Evolutionary conservation across 257 asterid species (phyloP).

Genomic region (Fraxinus anomala): DNA sequence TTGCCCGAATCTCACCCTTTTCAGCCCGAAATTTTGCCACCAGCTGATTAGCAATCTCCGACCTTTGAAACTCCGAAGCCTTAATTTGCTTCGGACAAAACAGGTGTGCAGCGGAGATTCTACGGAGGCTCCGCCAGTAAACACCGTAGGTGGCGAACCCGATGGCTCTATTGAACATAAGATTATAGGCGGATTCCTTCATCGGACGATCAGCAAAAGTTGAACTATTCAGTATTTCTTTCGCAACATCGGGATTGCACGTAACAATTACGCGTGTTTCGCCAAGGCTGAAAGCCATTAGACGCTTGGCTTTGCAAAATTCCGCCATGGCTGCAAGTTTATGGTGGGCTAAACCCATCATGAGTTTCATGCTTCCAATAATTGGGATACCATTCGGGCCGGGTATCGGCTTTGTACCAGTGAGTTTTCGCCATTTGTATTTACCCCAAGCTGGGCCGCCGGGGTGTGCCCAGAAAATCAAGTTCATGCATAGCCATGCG

Average conservation of each 20-base stretch:
- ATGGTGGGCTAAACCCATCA: constrained; percentile 76
- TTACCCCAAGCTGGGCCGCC: constrained; percentile 95
- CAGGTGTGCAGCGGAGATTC: constrained; percentile 58
- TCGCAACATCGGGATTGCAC: constrained; percentile 61
- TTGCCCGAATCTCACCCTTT: constrained; percentile 35
- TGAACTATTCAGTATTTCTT: constrained; percentile 55
- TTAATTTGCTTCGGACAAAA: constrained; percentile 67
- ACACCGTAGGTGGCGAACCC: constrained; percentile 84
- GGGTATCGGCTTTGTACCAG: constrained; percentile 45
- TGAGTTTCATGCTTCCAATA: constrained; percentile 73
- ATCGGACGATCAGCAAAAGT: constrained; percentile 72
- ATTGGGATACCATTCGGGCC: constrained; percentile 77
- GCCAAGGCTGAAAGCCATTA: constrained; percentile 81
- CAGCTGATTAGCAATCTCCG: constrained; percentile 46
- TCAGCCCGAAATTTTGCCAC: constrained; percentile 11
- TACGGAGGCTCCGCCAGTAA: constrained; percentile 72
- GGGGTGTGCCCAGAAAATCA: constrained; percentile 67
- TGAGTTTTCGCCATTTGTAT: constrained; percentile 33
- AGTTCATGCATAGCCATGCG: constrained; percentile 39
- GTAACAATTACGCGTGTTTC: constrained; percentile 66
- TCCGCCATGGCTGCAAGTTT: constrained; percentile 62
- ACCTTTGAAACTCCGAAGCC: constrained; percentile 52
- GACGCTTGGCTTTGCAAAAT: constrained; percentile 51
- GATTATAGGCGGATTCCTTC: constrained; percentile 67
- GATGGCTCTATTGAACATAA: constrained; percentile 78